Evolutionary conservation across 2,329 filamentous ascomycete species (phyloP), one percentile per base, ranked within the genome.

Genomic region (Didymellaceae sp.): DNA sequence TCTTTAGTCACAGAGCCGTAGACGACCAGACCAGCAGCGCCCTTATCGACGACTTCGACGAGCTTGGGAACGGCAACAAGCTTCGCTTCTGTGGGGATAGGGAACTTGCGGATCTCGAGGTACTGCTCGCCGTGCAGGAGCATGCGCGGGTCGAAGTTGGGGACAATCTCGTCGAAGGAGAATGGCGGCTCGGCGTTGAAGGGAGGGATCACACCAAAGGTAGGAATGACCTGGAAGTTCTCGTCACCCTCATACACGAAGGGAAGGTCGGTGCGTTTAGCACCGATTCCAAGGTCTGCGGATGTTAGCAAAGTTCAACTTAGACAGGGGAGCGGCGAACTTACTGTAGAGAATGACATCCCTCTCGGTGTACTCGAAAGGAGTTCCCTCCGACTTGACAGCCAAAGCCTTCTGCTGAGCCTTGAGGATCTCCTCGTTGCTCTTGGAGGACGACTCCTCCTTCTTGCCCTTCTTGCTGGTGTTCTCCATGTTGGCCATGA

Each of bases 91-190:
- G 92, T 97, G 26, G 93, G 93, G 65, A 97, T 89, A 31, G 94
- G 94, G 79, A 86, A 95, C 75, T 93, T 91, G 71, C 87, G 86
- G 68, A 99, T 84, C 77, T 99, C 94, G 58, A 99, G 90, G 78
- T 92, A 99, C 76, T 99, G 94, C 81, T 99, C 94, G 71, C 94
- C 94, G 78, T 99, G 94, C 18, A 99, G 88, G 41, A 99, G 86
- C 91, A 97, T 97, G 91, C 96, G 97, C 55, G 92, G 93, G 28
- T 86, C 91, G 81, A 97, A 99, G 82, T 97, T 96, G 73, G 92
- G 91, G 21, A 97, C 88, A 55, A 99, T 83, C 49, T 92, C 85
- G 68, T 86, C 84, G 66, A 94, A 82, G 74, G 81, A 86, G 80
- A 89, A 97, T 21, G 93, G 90, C 54, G 86, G 79, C 61, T 89